Conservation (phyloP, 2,329 filamentous ascomycete species). For the Aureobasidium pullulans region DNA sequence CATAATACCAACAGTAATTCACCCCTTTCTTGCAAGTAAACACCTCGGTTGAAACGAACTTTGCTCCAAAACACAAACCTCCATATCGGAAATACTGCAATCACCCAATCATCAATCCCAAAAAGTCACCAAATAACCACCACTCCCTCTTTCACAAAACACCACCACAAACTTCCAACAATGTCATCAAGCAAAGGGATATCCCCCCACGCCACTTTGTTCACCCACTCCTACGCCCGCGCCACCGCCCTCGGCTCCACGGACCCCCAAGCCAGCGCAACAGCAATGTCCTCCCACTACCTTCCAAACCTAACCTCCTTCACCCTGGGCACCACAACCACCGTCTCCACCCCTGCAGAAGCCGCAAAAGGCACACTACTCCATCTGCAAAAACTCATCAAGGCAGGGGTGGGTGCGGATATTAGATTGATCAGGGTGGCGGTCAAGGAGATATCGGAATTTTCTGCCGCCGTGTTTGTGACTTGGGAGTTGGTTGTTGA, state of each 20-base stretch:
- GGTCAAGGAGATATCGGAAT: background rate
- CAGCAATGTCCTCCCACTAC: slow-evolving; percentile 13
- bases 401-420: slow-evolving; percentile 2
- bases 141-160: background rate
- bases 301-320: background rate
- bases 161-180: background rate
- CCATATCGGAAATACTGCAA: background rate
- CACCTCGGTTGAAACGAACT: too few species aligned
- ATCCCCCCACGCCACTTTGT: background rate
- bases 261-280: slow-evolving; percentile 22
- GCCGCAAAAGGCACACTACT: background rate
- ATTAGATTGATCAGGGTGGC: background rate
- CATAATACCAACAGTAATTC: too few species aligned
- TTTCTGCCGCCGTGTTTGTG: slow-evolving; percentile 8
- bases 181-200: slow-evolving; percentile 4
- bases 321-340: slow-evolving; percentile 5
- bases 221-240: background rate
- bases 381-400: slow-evolving; percentile 12
- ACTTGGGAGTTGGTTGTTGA: slow-evolving; percentile 13
- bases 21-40: too few species aligned
- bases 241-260: background rate
- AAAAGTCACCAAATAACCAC: too few species aligned
- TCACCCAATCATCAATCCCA: background rate
- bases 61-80: background rate
- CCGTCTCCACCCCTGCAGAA: background rate